Conservation (phyloP, 441 rosid genomes). For the Pelargonium fulgidum region DNA sequence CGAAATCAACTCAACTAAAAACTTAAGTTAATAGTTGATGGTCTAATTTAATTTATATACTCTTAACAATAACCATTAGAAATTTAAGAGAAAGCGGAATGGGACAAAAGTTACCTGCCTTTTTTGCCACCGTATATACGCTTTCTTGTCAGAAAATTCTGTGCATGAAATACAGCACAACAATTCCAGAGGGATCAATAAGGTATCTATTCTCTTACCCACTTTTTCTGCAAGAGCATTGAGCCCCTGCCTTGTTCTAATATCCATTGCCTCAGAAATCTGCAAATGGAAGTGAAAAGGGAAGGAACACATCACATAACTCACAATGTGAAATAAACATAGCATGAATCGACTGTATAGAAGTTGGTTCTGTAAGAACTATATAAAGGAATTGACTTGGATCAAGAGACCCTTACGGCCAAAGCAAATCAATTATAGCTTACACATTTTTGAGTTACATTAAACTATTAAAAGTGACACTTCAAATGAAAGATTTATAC, state of each 20-base stretch:
- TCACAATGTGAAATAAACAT: too few species aligned
- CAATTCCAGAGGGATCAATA: constrained; percentile 83
- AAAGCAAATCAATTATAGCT: constrained; percentile 1
- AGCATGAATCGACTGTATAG: background rate
- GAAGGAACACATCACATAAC: background rate
- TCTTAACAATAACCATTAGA: too few species aligned
- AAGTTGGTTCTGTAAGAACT: background rate
- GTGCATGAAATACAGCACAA: constrained; percentile 84
- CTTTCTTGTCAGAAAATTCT: constrained; percentile 94
- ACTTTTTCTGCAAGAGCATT: constrained; percentile 81
- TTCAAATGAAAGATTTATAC: background rate
- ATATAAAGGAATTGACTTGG: background rate
- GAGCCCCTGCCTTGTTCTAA: constrained; percentile 91
- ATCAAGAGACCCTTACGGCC: background rate
- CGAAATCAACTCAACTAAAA: too few species aligned
- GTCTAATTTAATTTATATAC: too few species aligned
- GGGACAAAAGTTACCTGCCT: constrained; percentile 72
- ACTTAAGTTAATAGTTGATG: too few species aligned
- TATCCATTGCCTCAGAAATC: constrained; percentile 97
- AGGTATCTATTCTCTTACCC: constrained; percentile 91
- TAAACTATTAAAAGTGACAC: background rate
- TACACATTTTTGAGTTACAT: background rate
- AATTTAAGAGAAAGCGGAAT: constrained; percentile 1
- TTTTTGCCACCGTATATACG: constrained; percentile 96
- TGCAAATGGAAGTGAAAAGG: constrained; percentile 23